phyloP scores from a whole-genome alignment of 768 basidiomycete genomes.

The Gymnopilus junonius region DNA sequence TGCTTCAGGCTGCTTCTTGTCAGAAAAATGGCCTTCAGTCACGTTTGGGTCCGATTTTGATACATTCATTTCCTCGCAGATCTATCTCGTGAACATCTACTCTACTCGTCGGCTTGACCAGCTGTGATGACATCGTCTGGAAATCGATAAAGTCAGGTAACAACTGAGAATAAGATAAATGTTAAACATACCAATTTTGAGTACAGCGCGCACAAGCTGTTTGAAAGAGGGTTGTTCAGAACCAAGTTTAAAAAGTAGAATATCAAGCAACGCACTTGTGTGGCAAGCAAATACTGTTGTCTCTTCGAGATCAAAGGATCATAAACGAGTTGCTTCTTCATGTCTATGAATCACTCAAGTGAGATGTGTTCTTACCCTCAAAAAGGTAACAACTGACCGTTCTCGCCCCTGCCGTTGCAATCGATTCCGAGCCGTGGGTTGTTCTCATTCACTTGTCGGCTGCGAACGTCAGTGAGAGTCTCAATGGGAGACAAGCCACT shows the following conservation, averaged over 20 bases:
- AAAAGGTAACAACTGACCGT: conserved; percentile 56
- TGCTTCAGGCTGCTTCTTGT: background rate
- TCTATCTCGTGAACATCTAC: background rate
- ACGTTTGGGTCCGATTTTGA: background rate
- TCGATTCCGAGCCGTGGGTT: conserved; percentile 92
- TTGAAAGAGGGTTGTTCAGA: conserved; percentile 5
- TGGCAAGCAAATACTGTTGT: conserved; percentile 97
- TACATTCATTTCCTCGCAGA: background rate
- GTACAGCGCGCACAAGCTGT: conserved; percentile 81
- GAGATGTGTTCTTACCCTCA: background rate
- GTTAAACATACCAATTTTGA: conserved; percentile 75
- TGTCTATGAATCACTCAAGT: conserved; percentile 59
- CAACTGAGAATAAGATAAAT: background rate
- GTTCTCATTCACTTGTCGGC: conserved; percentile 85
- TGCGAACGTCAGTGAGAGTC: conserved; percentile 95
- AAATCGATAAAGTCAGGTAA: conserved; percentile 8
- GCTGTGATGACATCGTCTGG: conserved; percentile 80
- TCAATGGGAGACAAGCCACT: conserved; percentile 96
- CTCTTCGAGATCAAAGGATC: conserved; percentile 97
- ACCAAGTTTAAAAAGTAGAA: background rate
- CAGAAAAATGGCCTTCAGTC: background rate
- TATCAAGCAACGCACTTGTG: conserved; percentile 63
- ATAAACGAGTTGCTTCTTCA: conserved; percentile 97
- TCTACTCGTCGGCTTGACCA: conserved; percentile 54
- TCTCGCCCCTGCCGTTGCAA: conserved; percentile 83